Evolutionary conservation across 345 rosid species (phyloP).

Genomic region (Dimocarpus longan): DNA sequence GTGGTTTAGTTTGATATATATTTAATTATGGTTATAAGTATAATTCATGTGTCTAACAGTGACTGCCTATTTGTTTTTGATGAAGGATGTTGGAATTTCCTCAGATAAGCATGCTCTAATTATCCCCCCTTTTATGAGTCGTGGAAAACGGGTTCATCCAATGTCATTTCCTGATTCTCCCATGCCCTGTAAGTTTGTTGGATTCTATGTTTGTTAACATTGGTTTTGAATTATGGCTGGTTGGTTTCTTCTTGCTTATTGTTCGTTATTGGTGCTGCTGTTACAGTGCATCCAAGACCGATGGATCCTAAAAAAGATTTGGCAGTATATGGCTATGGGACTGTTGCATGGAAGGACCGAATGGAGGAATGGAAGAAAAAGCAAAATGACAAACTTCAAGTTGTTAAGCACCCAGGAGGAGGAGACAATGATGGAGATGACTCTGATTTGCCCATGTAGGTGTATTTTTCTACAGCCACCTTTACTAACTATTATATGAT

Average conservation of each 20-base stretch:
- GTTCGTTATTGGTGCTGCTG: conserved; percentile 23
- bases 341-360: conserved; percentile 89
- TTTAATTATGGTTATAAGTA: background rate
- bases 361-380: conserved; percentile 91
- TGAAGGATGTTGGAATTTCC: conserved; percentile 70
- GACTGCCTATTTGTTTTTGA: conserved; percentile 5
- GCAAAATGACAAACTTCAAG: conserved; percentile 66
- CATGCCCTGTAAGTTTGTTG: conserved; percentile 50
- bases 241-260: background rate
- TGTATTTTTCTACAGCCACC: background rate
- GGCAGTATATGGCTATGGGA: conserved; percentile 88
- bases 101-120: conserved; percentile 81
- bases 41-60: conserved; percentile 4
- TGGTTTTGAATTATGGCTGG: conserved; percentile 7
- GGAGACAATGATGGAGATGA: conserved; percentile 50
- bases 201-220: background rate
- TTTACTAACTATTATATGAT: background rate
- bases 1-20: conserved; percentile 31
- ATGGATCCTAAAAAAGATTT: conserved; percentile 88
- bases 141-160: conserved; percentile 57
- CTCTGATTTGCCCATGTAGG: conserved; percentile 77
- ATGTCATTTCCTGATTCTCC: conserved; percentile 54
- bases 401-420: conserved; percentile 62
- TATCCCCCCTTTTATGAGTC: conserved; percentile 63
- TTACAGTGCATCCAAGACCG: conserved; percentile 74